phyloP scores from a whole-genome alignment of 306 rosid species.

The Oxytropis ochrocephala region DNA sequence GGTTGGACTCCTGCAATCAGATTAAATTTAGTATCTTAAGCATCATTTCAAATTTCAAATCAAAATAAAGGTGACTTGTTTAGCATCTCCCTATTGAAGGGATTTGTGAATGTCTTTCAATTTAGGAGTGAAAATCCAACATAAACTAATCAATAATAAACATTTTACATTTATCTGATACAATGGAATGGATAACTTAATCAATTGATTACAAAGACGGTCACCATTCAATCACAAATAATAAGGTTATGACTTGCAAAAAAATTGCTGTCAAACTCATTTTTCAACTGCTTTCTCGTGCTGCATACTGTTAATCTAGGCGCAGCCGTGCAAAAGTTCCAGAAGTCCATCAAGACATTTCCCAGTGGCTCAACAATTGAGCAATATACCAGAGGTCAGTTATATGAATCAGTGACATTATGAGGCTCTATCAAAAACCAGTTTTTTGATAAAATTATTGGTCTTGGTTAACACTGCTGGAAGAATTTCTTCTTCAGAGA shows the following conservation, averaged over 20 bases:
- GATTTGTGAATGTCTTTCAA: slow-evolving; percentile 2
- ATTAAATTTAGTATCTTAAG: not conserved
- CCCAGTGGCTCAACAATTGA: not conserved
- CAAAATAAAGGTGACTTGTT: not conserved
- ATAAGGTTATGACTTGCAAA: not conserved
- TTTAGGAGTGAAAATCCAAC: not conserved
- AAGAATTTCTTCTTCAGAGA: slow-evolving; percentile 7
- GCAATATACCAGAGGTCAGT: not conserved
- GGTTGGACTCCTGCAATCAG: slow-evolving; percentile 26
- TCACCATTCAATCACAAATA: not conserved
- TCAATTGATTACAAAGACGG: not conserved
- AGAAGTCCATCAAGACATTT: not conserved
- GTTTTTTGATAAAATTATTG: not conserved
- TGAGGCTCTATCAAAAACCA: not conserved
- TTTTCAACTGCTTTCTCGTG: not conserved
- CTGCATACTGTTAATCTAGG: not conserved
- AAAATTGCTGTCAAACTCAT: not conserved
- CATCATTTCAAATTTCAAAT: not conserved
- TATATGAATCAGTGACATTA: not conserved
- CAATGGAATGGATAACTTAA: not conserved
- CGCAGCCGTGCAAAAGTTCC: not conserved
- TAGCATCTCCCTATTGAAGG: not conserved
- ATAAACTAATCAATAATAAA: not conserved
- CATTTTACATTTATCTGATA: not conserved
- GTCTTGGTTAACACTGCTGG: not conserved